Base-by-base conservation (phyloP, 176 grass and related monocot genomes). In the Hordeum marinum region DNA sequence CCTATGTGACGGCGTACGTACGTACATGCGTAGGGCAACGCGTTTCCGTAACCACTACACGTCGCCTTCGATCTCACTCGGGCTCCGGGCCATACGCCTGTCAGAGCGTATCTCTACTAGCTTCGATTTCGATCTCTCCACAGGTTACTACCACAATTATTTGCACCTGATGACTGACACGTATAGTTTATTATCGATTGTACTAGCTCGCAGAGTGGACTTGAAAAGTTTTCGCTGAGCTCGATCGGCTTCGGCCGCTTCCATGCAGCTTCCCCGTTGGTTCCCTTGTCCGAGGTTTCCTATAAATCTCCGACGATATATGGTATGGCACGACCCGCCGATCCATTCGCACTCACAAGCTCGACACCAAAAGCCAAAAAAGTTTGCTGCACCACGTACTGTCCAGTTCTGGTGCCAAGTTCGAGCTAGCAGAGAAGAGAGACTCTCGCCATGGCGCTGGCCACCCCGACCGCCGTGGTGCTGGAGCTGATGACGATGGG, bases 401-500 rank as follows among this genome's bases (percentile, higher is more conserved):
- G 50, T 8, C 21, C 72, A 20, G 31, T 32, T 8, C 11, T 39
- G n/a, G 37, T 64, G 59, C 61, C 5, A 41, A 27, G 36, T 43
- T n/a, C 39, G 23, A 27, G 58, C 37, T 43, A 74, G 17, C 25
- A 8, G 6, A 58, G 45, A 0, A 3, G 76, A 37, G 31, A 54
- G 13, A n/a, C 70, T 27, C 23, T 4, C 8, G 35, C 9, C 2
- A 91, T 91, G 89, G 63, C 80, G 68, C 68, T 80, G 60, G 50
- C 41, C 46, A 84, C 27, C 80, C 75, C 68, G 39, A 55, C 81
- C 0, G 68, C 85, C 48, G 85, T 87, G 81, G 81, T 84, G 4
- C 50, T 84, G 61, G 89, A 91, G 85, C 80, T 91, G 39, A 87
- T 90, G 89, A 76, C 80, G 12, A 83, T 80, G 89, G 89, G 81